Conservation (phyloP, 305 asterid species). For the Fraxinus angustifolia region DNA sequence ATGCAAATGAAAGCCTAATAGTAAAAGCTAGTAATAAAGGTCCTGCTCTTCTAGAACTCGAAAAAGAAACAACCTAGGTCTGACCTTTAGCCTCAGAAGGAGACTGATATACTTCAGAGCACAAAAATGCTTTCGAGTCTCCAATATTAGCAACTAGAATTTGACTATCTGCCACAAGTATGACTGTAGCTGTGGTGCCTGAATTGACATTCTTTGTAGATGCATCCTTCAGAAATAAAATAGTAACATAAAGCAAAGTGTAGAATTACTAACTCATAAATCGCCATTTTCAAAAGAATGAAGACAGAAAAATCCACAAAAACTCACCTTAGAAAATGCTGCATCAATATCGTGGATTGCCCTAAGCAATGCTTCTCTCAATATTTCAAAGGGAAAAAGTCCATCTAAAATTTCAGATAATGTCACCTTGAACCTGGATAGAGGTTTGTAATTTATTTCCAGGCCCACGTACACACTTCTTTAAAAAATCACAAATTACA, state of each 20-base stretch:
- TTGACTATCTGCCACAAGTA: conserved; percentile 70
- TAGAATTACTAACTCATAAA: conserved; percentile 17
- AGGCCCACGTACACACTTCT: not conserved
- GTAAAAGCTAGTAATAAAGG: conserved; percentile 9
- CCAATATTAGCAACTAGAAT: conserved; percentile 92
- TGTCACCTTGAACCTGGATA: conserved; percentile 65
- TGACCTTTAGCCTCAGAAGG: conserved; percentile 87
- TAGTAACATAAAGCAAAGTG: conserved; percentile 31
- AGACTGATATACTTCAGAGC: conserved; percentile 80
- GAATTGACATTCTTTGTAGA: conserved; percentile 57
- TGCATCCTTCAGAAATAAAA: conserved; percentile 65
- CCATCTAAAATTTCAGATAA: conserved; percentile 66
- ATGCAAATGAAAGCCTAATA: conserved; percentile 3
- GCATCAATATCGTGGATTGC: conserved; percentile 82
- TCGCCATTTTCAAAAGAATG: not conserved
- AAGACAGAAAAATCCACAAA: not conserved
- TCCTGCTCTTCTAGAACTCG: conserved; percentile 13
- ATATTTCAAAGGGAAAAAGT: conserved; percentile 68
- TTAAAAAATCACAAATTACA: not conserved
- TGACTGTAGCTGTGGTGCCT: conserved; percentile 89
- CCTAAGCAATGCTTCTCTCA: conserved; percentile 86
- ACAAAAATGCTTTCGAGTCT: conserved; percentile 91
- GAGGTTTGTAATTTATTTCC: conserved; percentile 8
- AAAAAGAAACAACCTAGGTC: conserved; percentile 20
- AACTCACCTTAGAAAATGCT: conserved; percentile 58